Evolutionary conservation across 129 eudicot genomes (phyloP).

Genomic region (Oenanthe sinensis): DNA sequence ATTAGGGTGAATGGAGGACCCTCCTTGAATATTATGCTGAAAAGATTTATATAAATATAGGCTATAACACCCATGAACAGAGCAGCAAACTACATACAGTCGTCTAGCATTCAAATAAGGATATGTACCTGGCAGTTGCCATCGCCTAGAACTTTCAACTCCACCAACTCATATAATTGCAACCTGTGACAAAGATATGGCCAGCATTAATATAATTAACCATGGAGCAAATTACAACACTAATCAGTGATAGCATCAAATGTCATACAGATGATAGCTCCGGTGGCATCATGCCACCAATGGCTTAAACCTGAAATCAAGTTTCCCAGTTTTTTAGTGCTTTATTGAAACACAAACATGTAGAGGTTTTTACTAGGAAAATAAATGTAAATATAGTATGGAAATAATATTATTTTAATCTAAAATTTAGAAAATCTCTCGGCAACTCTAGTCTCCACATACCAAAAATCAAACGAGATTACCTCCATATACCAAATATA

Average conservation of each 20-base stretch:
- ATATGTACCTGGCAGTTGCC: constrained; percentile 87
- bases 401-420: neutral
- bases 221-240: neutral
- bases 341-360: neutral
- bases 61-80: neutral
- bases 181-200: constrained; percentile 34
- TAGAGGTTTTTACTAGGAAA: neutral
- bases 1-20: neutral
- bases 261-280: neutral
- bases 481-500: neutral
- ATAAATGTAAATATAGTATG: neutral
- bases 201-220: constrained; percentile 4
- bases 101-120: constrained; percentile 8
- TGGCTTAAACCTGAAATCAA: neutral
- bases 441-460: neutral
- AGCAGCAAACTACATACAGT: constrained; percentile 1
- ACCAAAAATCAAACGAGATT: neutral
- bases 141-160: constrained; percentile 78
- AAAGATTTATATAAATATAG: neutral
- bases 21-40: neutral
- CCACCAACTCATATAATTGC: constrained; percentile 74
- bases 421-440: neutral
- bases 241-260: neutral
- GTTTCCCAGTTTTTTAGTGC: neutral
- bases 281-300: neutral